Evolutionary conservation across 202 grass and related monocot genomes (phyloP), one percentile per base, ranked within the genome.

Genomic region (Panicum virgatum): DNA sequence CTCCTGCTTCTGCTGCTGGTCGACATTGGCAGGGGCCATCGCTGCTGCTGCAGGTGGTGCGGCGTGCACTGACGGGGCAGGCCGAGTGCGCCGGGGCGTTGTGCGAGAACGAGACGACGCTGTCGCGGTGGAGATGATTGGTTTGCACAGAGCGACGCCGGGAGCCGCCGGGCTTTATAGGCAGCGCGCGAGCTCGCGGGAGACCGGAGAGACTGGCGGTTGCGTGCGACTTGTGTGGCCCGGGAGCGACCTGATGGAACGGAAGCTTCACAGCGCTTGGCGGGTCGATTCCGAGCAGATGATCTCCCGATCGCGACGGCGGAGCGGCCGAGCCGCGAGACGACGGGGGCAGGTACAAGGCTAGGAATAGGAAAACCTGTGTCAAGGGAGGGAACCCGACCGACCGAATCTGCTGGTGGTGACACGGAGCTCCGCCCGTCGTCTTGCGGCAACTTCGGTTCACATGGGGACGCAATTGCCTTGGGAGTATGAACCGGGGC

Each of bases 91-190:
- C 26, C 0, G 15, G 2, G 18, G 44, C 44, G 48, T 58, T 2
- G 75, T 80, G 15, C 18, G 78, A 45, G 66, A 39, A 9, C 0
- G 14, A 34, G 42, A 11, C 9, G 50, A 62, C 50, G 34, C 9
- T 34, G 32, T 5, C 18, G 15, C 3, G 27, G 43, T 20, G 75
- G 9, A 10, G 42, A 47, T 26, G 22, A 36, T 19, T 48, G 22
- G 5, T 37, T 54, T 65, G 71, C 19, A 47, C 7, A 27, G 15
- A 68, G 29, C 0, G 7, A 15, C 4, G 50, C n/a, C n/a, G 1
- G 12, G 25, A 13, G 23, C 4, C 0, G 22, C n/a, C n/a, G 56
- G 18, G 7, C 18, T 82, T 85, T 89, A 66, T 82, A 85, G 77
- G 63, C 19, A 10, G n/a, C 1, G 32, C 16, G 27, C 9, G 10